Conservation (phyloP, 345 rosid genomes). For the Sisymbrium altissimum region DNA sequence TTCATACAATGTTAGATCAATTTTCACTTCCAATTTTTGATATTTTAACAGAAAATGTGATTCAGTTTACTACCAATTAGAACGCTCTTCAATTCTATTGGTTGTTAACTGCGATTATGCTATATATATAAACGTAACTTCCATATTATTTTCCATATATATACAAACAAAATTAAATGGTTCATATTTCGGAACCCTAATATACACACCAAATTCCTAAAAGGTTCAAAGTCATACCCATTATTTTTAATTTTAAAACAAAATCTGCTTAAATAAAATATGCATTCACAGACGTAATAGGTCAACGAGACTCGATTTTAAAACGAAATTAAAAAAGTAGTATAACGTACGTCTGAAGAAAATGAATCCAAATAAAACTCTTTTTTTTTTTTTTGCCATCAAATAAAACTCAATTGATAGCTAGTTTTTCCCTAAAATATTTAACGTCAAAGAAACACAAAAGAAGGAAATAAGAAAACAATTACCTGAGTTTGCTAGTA, state of each 20-base stretch:
- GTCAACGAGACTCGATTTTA: too few species aligned
- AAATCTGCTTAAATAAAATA: neutral
- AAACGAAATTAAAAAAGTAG: neutral
- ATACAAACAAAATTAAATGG: neutral
- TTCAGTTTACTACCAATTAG: too few species aligned
- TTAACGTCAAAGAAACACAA: neutral
- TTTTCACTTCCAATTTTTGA: too few species aligned
- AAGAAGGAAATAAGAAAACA: neutral
- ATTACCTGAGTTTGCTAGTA: conserved; percentile 15
- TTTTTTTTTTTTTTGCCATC: too few species aligned
- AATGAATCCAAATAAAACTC: neutral
- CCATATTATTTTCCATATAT: neutral
- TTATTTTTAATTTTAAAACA: too few species aligned
- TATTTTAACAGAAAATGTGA: too few species aligned
- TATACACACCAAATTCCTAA: neutral
- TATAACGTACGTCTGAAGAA: neutral
- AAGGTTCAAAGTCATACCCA: neutral
- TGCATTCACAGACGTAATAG: neutral
- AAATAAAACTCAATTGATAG: neutral
- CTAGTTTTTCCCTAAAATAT: too few species aligned
- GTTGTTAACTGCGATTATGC: too few species aligned
- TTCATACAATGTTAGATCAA: too few species aligned
- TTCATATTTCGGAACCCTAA: neutral
- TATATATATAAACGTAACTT: too few species aligned
- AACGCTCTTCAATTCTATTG: too few species aligned